Evolutionary conservation across 176 grass and related monocot genomes (phyloP), one percentile per base, ranked within the genome.

Genomic region (Pharus latifolius): DNA sequence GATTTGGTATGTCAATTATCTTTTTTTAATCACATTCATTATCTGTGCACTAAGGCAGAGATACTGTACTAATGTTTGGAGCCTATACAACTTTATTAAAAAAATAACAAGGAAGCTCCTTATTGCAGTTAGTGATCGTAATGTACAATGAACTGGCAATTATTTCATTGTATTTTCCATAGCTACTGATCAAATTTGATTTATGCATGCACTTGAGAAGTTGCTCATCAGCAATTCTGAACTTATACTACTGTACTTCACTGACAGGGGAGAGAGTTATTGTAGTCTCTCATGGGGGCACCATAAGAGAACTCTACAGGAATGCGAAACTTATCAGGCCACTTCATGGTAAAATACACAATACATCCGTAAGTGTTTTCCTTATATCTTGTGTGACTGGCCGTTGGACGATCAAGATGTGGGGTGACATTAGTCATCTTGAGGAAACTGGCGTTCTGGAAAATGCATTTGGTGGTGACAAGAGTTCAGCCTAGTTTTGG

Each of bases 221-320:
- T 25, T 8, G 10, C 23, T 20, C 20, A 27, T 10, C 5, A 52
- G 18, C 50, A 56, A 32, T 40, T 77, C 61, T 66, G 49, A 67
- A 13, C 60, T 25, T 66, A 2, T 13, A 5, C 16, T 35, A 16
- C 25, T 61, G 23, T 49, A 1, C n/a, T 55, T 20, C 17, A 55
- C 17, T 67, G 2, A 59, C 78, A 99, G 90, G 95, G 70, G 84
- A 91, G 77, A 86, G 95, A 77, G 76, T 99, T 3, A 81, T 94
- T 48, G 48, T 94, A 5, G 87, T 99, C 20, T 88, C 86, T 44
- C 84, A 94, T 42, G 95, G 90, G 2, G 84, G 95, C 27, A 73
- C 84, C 67, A 84, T 99, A 49, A 78, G 84, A 73, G 87, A 94
- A 59, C 78, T 99, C 40, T 82, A 85, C 71, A 72, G 53, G 42